These are phyloP conservation scores for Pelargonium nanum DNA, from an alignment of 345 rosid species.

Conservation along the genomic window DNA sequence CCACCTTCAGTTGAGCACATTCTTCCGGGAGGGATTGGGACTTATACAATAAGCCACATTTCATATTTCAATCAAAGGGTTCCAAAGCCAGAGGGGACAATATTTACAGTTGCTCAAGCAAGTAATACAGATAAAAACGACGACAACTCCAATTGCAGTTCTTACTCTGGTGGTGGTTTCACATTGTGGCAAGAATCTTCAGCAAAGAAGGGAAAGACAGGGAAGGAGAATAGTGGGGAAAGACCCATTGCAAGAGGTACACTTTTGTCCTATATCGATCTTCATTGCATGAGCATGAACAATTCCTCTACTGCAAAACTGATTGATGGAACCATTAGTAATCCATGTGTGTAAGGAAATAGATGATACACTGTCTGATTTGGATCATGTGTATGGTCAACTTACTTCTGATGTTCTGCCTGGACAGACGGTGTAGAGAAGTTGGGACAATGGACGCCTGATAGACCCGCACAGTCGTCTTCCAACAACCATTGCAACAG, in stretches of 20 bases:
- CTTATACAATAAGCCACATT: slow-evolving; percentile 68
- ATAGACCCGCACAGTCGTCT: slow-evolving; percentile 47
- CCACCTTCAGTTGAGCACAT: slow-evolving; percentile 46
- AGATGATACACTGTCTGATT: slow-evolving; percentile 4
- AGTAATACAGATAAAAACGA: slow-evolving; percentile 54
- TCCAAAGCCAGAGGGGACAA: slow-evolving; percentile 61
- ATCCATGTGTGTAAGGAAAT: background rate
- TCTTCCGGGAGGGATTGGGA: slow-evolving; percentile 93
- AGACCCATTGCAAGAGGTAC: slow-evolving; percentile 39
- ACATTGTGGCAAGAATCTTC: slow-evolving; percentile 75
- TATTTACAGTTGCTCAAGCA: slow-evolving; percentile 34
- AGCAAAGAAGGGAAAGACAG: slow-evolving; percentile 75
- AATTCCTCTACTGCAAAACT: too few species aligned
- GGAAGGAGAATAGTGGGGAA: slow-evolving; percentile 70
- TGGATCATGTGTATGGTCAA: background rate
- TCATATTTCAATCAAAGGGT: slow-evolving; percentile 46
- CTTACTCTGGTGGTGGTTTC: slow-evolving; percentile 71
- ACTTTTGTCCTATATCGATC: too few species aligned
- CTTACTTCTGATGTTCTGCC: background rate
- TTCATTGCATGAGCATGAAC: too few species aligned
- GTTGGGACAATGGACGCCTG: slow-evolving; percentile 45
- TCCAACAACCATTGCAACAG: slow-evolving; percentile 43
- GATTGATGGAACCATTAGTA: background rate
- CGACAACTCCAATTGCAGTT: slow-evolving; percentile 73
- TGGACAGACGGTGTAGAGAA: slow-evolving; percentile 31